Base-by-base conservation (phyloP, 257 asterid species). In the Rubia yunnanensis region DNA sequence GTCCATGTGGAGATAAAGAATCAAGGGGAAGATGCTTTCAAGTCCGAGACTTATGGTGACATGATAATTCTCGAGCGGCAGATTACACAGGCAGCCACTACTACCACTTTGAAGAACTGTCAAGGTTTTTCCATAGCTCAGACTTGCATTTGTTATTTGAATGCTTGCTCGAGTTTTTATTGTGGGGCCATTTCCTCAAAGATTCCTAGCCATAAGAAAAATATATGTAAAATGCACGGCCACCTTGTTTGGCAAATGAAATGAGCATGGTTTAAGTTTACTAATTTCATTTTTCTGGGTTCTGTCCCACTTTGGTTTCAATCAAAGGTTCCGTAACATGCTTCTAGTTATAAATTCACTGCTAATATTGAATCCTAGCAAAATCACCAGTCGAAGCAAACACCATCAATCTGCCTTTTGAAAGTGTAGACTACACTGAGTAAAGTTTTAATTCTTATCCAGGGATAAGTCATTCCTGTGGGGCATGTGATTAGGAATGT, bases 21-120 rank as follows among this genome's bases (percentile, higher is more conserved):
- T 78, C 85, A 79, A 69, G 99, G 97, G 11, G 96, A 86, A 63
- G 97, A 92, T 81, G 95, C 99, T 62, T 92, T 86, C 77, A 86
- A 82, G 82, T 94, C 85, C 23, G 97, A 89, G 55, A 38, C 66
- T 23, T 92, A 83, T 65, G 99, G 99, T 68, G 84, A 83, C 74
- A 41, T 71, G 79, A 83, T 92, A 52, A 78, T 82, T 28, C 79
- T 92, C 72, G 99, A 89, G 60, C 90, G 96, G 59, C 82, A 89
- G 77, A 86, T 92, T 69, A 64, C 91, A 10, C 95, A 84, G 73
- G 80, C 94, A 10, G 9, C 86, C 67, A 76, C 88, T 76, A 59
- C 87, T 70, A 84, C 71, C 63, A 46, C 86, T 61, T 74, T 87
- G 74, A 92, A 87, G 80, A 87, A 76, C 64, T 78, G 48, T 75